Percentiles rank a stretch among this genome's conserved stretches.
Conservation (phyloP, 331 rosid genomes). For the Malus hybrid region DNA sequence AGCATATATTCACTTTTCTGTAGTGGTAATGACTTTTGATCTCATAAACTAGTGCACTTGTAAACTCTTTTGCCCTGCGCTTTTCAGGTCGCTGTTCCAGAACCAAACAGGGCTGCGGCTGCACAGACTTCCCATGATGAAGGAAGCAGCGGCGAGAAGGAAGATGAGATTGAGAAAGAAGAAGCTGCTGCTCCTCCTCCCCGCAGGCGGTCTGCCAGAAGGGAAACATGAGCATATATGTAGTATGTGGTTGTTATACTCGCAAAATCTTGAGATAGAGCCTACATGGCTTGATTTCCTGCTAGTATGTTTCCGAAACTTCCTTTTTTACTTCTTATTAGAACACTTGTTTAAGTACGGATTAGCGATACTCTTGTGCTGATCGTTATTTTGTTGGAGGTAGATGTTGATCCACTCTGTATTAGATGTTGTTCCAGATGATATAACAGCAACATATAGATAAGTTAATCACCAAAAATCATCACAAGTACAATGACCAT, state of each 20-base stretch:
- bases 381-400: background rate
- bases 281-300: background rate
- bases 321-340: background rate
- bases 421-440: background rate
- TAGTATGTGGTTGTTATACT: background rate
- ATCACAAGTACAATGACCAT: slow-evolving; percentile 46
- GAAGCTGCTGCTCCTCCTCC: slow-evolving; percentile 17
- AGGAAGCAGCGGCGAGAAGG: slow-evolving; percentile 19
- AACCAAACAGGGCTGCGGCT: background rate
- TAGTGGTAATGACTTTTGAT: background rate
- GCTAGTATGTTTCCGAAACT: background rate
- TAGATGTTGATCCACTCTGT: background rate
- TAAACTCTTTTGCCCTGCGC: background rate
- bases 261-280: slow-evolving; percentile 6
- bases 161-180: slow-evolving; percentile 19
- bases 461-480: slow-evolving; percentile 30
- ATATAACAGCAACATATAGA: background rate
- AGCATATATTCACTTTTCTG: background rate
- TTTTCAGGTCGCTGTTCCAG: slow-evolving; percentile 14
- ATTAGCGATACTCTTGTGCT: background rate
- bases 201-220: slow-evolving; percentile 19
- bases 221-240: slow-evolving; percentile 13
- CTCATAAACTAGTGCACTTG: background rate
- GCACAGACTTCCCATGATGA: slow-evolving; percentile 3
- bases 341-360: background rate